These are phyloP conservation scores for Aureobasidium pullulans DNA, from an alignment of 2,329 filamentous ascomycete genomes.

Conservation along the genomic window DNA sequence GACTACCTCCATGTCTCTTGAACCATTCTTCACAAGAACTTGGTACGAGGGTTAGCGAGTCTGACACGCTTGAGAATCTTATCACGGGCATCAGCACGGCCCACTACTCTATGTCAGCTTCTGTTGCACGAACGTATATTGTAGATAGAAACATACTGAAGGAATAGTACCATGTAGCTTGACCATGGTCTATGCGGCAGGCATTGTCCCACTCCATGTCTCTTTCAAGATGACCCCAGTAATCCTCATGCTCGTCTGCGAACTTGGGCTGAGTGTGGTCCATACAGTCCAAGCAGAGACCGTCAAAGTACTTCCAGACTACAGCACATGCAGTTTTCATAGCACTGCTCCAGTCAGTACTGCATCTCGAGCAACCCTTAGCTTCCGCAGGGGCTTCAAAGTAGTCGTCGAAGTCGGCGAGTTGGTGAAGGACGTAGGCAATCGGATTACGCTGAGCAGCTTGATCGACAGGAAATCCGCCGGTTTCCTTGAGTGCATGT, in stretches of 20 bases:
- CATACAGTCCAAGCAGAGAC: constrained; percentile 25
- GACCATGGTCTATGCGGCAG: constrained; percentile 23
- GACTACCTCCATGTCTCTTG: neutral
- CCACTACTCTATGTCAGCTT: neutral
- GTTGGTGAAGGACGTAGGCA: neutral
- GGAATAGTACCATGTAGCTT: constrained; percentile 26
- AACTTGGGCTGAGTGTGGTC: constrained; percentile 15
- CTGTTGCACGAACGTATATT: rapidly evolving
- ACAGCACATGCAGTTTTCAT: too few species aligned
- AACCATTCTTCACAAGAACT: neutral
- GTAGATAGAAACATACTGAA: constrained; percentile 15
- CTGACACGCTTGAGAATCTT: neutral
- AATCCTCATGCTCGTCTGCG: constrained; percentile 19
- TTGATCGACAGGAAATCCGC: neutral
- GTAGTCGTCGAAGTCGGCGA: neutral
- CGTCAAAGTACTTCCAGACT: too few species aligned
- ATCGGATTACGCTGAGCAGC: neutral
- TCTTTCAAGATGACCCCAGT: constrained; percentile 19
- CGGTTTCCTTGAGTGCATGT: neutral
- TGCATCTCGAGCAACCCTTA: too few species aligned
- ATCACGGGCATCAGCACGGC: neutral
- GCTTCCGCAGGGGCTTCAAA: neutral
- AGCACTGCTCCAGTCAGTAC: too few species aligned
- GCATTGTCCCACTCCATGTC: constrained; percentile 22
- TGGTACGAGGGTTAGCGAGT: neutral